Evolutionary conservation across 495 filamentous ascomycete genomes (phyloP), one percentile per base, ranked within the genome.

Genomic region (Penicillium flavigenum): DNA sequence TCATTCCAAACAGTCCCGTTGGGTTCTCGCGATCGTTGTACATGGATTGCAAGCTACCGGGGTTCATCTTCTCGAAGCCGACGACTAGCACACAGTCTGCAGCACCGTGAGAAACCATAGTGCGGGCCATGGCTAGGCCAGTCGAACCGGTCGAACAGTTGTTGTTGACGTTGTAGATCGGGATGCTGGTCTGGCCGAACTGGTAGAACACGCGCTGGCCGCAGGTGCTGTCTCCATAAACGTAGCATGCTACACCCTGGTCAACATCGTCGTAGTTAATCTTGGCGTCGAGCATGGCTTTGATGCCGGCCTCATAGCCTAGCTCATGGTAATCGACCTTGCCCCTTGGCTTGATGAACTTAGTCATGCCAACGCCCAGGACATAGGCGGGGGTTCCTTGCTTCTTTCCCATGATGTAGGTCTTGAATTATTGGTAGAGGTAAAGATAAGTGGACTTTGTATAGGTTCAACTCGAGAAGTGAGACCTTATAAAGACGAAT

Each of bases 191-290:
- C 84, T 98, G 91, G 72, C 94, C 94, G 71, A 98, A 96, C 76
- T 98, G 94, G 73, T 98, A 98, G 78, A 98, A 97, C 60, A 97
- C 92, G 47, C 94, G 86, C 80, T 98, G 94, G 26, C 94, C 94
- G 65, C 89, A 93, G 46, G 94, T 96, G 51, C 85, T 90, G 76
- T 98, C 94, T 63, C 91, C 94, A 68, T 96, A 98, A 77, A 91
- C 93, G 72, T 96, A 97, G 79, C 94, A 98, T 2, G 93, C 94
- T n/a, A 98, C 83, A 19, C 91, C 94, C 61, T 92, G 90, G 59
- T 96, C 91, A 48, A 98, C 91, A 50, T 97, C 91, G 71, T 98
- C 93, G 79, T 97, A 98, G 72, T 85, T 92, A 79, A 98, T 90
- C 41, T 94, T 84, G 0, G 94, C 94, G 70, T 98, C 94, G 4